Conservation (phyloP, 2,329 filamentous ascomycete genomes). For the Periconia sp. region DNA sequence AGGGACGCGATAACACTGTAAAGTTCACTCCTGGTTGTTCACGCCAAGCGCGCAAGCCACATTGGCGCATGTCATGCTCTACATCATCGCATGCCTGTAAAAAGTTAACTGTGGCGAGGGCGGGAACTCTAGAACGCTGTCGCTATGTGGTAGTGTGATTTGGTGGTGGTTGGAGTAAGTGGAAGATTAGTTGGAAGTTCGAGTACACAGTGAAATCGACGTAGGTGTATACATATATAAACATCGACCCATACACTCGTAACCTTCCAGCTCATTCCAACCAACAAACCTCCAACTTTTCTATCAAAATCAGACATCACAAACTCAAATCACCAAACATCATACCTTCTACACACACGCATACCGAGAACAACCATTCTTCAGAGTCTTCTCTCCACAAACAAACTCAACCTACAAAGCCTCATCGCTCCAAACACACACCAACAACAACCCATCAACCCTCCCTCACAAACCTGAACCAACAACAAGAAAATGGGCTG, state of each 20-base stretch:
- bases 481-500: conserved; percentile 15
- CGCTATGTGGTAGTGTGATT: background rate
- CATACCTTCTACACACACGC: background rate
- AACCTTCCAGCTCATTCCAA: background rate
- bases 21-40: background rate
- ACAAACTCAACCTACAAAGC: background rate
- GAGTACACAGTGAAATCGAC: no score
- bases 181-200: no score
- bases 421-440: no score
- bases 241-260: no score
- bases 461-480: background rate
- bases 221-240: no score
- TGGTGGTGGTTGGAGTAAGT: background rate
- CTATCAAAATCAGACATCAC: background rate
- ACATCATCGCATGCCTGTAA: background rate
- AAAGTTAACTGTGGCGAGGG: background rate
- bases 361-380: no score
- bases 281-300: background rate
- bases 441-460: background rate
- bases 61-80: background rate
- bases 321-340: background rate
- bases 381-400: no score
- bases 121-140: background rate
- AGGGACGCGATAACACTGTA: background rate
- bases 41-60: background rate